Conservation (phyloP, 2,329 filamentous ascomycete species). For the Colletotrichum falcatum region DNA sequence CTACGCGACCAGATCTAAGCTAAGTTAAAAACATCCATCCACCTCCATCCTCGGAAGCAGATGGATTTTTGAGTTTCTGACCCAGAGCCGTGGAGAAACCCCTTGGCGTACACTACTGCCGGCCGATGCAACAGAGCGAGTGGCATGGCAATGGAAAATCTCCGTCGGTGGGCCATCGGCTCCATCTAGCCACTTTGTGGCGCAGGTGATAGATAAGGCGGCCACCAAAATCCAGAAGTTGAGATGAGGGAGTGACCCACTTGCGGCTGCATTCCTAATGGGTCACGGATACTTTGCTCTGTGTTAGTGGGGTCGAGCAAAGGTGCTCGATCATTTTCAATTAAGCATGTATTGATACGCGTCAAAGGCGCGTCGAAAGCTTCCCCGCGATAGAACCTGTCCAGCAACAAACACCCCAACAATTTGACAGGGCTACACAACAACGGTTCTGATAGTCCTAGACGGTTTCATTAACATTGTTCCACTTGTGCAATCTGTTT, state of each 20-base stretch:
- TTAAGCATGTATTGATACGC: constrained; percentile 8
- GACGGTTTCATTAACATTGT: background rate
- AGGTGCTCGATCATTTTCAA: constrained; percentile 12
- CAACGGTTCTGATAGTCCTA: background rate
- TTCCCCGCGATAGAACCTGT: background rate
- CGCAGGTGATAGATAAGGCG: background rate
- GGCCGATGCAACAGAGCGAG: no score
- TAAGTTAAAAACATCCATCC: no score
- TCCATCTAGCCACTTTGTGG: constrained; percentile 23
- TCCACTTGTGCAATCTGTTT: background rate
- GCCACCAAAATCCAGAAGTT: no score
- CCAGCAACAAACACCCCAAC: background rate
- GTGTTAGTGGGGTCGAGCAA: background rate
- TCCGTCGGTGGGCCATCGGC: background rate
- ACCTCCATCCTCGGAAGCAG: no score
- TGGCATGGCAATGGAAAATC: background rate
- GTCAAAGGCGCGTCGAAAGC: constrained; percentile 3
- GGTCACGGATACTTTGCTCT: no score
- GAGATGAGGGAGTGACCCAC: background rate
- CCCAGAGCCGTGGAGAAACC: constrained; percentile 22
- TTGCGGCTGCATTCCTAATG: background rate
- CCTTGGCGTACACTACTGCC: no score
- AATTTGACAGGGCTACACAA: background rate
- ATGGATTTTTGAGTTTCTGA: constrained; percentile 15
- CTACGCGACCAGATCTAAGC: constrained; percentile 8